phyloP scores from a whole-genome alignment of 176 grass and related monocot species.

The Ensete glaucum region DNA sequence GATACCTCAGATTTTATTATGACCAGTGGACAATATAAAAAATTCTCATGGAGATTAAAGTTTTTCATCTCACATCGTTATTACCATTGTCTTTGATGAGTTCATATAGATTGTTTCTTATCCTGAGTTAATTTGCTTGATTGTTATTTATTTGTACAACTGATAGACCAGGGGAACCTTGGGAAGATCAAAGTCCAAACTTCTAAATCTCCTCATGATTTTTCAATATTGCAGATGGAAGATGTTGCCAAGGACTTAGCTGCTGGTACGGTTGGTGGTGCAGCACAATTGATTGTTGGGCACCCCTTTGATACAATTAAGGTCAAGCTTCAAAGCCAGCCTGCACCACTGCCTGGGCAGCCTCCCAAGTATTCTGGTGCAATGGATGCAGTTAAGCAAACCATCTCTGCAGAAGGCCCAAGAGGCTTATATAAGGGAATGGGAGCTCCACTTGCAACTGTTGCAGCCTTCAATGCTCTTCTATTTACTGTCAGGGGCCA shows the following conservation, averaged over 20 bases:
- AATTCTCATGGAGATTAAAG: too few relatives aligned
- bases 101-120: too few relatives aligned
- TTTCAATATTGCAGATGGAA: slow-evolving; percentile 36
- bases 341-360: slow-evolving; percentile 42
- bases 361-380: slow-evolving; percentile 56
- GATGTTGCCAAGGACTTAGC: slow-evolving; percentile 76
- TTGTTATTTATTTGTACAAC: too few relatives aligned
- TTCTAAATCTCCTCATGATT: too few relatives aligned
- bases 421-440: slow-evolving; percentile 84
- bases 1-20: too few relatives aligned
- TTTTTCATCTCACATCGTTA: too few relatives aligned
- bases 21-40: too few relatives aligned
- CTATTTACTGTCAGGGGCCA: slow-evolving; percentile 72
- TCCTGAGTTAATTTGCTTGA: too few relatives aligned
- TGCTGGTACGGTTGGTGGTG: slow-evolving; percentile 67
- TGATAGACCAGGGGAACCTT: too few relatives aligned
- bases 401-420: slow-evolving; percentile 45
- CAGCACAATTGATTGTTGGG: slow-evolving; percentile 61
- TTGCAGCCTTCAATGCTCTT: slow-evolving; percentile 72
- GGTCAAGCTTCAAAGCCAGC: slow-evolving; percentile 90
- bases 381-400: slow-evolving; percentile 55
- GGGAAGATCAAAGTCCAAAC: not conserved
- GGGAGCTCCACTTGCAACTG: slow-evolving; percentile 78
- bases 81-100: too few relatives aligned
- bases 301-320: slow-evolving; percentile 90